Conservation (phyloP, 2,329 filamentous ascomycete species). For the Dactylellina parvicollis region DNA sequence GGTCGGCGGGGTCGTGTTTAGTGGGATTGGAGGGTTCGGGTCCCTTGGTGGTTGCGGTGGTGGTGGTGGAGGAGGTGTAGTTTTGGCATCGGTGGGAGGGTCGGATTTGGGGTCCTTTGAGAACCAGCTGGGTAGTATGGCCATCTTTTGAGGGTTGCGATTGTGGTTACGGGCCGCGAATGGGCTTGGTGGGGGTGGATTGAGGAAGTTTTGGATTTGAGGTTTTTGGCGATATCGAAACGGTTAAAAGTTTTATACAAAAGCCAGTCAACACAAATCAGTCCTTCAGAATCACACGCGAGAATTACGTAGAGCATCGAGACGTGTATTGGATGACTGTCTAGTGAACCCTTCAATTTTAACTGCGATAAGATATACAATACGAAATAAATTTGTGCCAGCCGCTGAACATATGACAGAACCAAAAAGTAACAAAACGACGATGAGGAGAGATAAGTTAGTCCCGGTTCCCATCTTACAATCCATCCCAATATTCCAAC, state of each 20-base stretch:
- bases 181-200: neutral
- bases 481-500: slow-evolving; percentile 24
- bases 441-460: slow-evolving; percentile 1
- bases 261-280: too few species aligned
- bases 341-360: too few species aligned
- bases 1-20: slow-evolving; percentile 12
- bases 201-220: neutral
- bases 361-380: too few species aligned
- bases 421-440: neutral
- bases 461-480: slow-evolving; percentile 1
- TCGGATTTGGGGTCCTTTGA: slow-evolving; percentile 22
- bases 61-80: neutral
- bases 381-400: neutral
- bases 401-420: neutral
- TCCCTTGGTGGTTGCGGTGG: neutral
- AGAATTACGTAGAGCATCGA: too few species aligned
- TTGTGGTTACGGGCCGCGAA: neutral
- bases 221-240: neutral
- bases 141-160: neutral
- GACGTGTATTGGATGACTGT: too few species aligned
- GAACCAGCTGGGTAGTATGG: slow-evolving; percentile 22
- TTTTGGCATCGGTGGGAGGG: slow-evolving; percentile 2
- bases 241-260: too few species aligned
- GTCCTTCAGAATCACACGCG: too few species aligned
- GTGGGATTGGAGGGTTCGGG: slow-evolving; percentile 1